A percentile compares a stretch with the other conserved stretches of the same genome.
phyloP scores from a whole-genome alignment of 2,329 filamentous ascomycete genomes.

The Thelonectria rubi region DNA sequence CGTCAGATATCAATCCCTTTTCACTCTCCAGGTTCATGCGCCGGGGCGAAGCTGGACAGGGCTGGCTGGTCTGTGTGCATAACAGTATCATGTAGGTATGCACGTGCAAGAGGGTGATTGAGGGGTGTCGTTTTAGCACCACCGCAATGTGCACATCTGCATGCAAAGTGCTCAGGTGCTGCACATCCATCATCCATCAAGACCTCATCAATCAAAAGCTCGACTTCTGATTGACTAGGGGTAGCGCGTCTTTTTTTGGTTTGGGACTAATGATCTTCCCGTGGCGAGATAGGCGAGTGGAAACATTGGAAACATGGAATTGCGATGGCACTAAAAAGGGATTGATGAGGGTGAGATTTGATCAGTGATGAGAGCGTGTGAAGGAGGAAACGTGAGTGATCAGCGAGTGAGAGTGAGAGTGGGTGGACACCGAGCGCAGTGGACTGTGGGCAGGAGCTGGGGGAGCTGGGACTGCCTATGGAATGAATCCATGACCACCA shows the following conservation, averaged over 20 bases:
- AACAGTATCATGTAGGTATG: slow-evolving; percentile 13
- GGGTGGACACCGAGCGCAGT: no score
- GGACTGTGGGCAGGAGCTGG: not conserved
- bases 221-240: slow-evolving; percentile 24
- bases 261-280: slow-evolving; percentile 39
- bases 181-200: not conserved
- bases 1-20: slow-evolving; percentile 8
- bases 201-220: no score
- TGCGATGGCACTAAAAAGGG: slow-evolving; percentile 13
- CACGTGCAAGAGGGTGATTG: slow-evolving; percentile 9
- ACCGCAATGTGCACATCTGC: not conserved
- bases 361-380: no score
- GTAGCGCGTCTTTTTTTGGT: slow-evolving; percentile 29
- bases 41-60: slow-evolving; percentile 31
- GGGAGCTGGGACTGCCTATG: not conserved
- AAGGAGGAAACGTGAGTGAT: not conserved
- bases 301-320: slow-evolving; percentile 23
- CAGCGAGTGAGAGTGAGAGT: not conserved
- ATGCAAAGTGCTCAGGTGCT: slow-evolving; percentile 1
- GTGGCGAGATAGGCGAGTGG: slow-evolving; percentile 41
- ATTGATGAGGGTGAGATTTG: slow-evolving; percentile 1
- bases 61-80: slow-evolving; percentile 23
- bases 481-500: not conserved
- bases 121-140: not conserved
- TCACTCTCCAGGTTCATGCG: slow-evolving; percentile 12